Evolutionary conservation across 2,329 filamentous ascomycete species (phyloP).

Genomic region (Colletotrichum gloeosporioides): DNA sequence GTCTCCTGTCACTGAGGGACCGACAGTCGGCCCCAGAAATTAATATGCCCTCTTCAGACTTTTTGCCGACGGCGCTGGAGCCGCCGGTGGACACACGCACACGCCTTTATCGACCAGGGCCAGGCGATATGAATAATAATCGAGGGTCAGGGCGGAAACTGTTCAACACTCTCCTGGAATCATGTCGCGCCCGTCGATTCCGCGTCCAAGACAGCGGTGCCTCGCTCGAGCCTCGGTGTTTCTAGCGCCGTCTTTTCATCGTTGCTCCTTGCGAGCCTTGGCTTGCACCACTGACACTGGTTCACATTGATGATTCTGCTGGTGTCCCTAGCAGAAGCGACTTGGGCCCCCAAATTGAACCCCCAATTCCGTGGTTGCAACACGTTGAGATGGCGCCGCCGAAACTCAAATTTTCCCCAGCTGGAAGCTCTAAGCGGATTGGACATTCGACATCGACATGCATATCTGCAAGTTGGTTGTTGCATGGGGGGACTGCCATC

Average conservation of each 20-base stretch:
- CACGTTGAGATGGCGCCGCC: slow-evolving; percentile 8
- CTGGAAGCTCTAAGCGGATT: background rate
- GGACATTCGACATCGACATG: background rate
- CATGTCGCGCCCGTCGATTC: background rate
- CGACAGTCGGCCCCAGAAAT: slow-evolving; percentile 16
- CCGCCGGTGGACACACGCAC: background rate
- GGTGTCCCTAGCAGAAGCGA: background rate
- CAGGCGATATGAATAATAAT: background rate
- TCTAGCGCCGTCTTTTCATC: background rate
- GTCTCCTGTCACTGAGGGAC: slow-evolving; percentile 11
- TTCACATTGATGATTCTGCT: background rate
- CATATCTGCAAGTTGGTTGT: background rate
- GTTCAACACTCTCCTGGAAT: background rate
- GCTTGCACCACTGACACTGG: background rate
- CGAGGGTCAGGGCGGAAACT: background rate
- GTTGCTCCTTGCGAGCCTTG: background rate
- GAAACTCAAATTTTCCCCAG: slow-evolving; percentile 7
- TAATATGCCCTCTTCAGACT: background rate
- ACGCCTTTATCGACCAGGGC: background rate
- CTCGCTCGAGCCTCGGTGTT: slow-evolving; percentile 1
- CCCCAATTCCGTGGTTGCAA: background rate
- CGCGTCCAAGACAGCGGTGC: background rate
- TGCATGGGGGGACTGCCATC: background rate
- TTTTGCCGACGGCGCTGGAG: slow-evolving; percentile 10
- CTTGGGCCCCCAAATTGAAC: background rate